Conservation (phyloP, 2,329 filamentous ascomycete species). For the Alternaria brassicicola region DNA sequence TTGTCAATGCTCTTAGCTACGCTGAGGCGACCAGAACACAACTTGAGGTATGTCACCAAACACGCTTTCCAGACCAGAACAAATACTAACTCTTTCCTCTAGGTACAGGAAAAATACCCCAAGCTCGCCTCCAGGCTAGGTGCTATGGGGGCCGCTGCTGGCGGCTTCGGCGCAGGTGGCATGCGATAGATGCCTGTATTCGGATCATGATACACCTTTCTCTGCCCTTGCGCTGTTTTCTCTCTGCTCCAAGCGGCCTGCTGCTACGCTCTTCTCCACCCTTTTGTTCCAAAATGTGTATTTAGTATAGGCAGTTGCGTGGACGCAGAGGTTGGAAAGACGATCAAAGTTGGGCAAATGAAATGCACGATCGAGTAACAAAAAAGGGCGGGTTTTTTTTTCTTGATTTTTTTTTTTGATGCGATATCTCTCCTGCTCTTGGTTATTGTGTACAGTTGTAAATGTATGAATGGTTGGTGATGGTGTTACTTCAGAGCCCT, state of each 20-base stretch:
- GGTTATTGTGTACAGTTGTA: neutral
- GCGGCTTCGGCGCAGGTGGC: slow-evolving; percentile 32
- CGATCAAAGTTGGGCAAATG: neutral
- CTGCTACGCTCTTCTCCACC: neutral
- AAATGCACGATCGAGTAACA: neutral
- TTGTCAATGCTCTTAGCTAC: slow-evolving; percentile 94
- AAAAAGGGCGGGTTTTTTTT: neutral
- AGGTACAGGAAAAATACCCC: slow-evolving; percentile 61
- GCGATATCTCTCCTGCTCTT: neutral
- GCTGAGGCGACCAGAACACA: slow-evolving; percentile 96
- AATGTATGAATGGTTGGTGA: slow-evolving; percentile 6
- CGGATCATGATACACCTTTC: neutral
- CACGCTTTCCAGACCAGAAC: neutral
- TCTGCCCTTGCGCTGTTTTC: neutral
- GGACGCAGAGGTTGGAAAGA: neutral
- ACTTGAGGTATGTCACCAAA: slow-evolving; percentile 63
- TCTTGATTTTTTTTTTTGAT: neutral
- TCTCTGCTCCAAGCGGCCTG: neutral
- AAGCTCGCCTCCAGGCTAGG: slow-evolving; percentile 56
- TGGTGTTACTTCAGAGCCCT: neutral
- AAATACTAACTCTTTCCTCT: neutral
- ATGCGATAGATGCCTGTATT: slow-evolving; percentile 38
- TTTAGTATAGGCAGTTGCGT: slow-evolving; percentile 7
- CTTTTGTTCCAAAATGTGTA: slow-evolving; percentile 11
- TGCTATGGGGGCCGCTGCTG: slow-evolving; percentile 51